phyloP scores from a whole-genome alignment of 345 rosid genomes.

The Eucalyptus sideroxylon region DNA sequence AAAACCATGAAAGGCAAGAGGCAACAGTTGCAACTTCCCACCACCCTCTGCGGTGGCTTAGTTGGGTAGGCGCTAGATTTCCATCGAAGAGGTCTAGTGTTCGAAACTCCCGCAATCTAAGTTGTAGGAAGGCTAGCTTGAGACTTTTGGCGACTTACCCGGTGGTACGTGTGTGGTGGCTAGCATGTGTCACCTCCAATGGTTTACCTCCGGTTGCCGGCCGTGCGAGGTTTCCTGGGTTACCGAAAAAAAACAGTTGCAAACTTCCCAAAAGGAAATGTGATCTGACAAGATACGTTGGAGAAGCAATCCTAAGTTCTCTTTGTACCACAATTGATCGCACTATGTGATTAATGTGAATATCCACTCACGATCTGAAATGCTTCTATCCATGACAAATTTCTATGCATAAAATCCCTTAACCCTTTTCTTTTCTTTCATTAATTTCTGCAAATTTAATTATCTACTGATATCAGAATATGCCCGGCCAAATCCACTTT shows the following conservation, averaged over 20 bases:
- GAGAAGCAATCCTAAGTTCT: not conserved
- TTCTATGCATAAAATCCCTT: not conserved
- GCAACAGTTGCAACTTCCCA: not conserved
- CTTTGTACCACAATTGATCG: not conserved
- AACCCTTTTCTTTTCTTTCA: not conserved
- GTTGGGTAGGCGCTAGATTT: no score
- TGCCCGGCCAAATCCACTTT: not conserved
- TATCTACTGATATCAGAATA: not conserved
- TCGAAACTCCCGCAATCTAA: no score
- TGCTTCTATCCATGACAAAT: not conserved
- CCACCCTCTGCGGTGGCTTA: no score
- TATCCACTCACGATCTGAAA: not conserved
- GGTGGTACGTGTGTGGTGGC: no score
- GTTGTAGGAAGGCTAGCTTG: no score
- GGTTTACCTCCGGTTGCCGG: no score
- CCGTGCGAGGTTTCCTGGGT: no score
- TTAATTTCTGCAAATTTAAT: not conserved
- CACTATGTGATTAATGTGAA: not conserved
- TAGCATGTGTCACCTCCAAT: no score
- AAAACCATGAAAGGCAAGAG: not conserved
- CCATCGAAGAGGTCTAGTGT: no score
- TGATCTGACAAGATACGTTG: not conserved
- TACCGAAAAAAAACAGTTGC: no score
- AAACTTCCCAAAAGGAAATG: not conserved
- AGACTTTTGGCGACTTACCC: no score